These are phyloP conservation scores for Saccharomyces hybrid DNA, from an alignment of 1,139 yeast species.

Conservation along the genomic window DNA sequence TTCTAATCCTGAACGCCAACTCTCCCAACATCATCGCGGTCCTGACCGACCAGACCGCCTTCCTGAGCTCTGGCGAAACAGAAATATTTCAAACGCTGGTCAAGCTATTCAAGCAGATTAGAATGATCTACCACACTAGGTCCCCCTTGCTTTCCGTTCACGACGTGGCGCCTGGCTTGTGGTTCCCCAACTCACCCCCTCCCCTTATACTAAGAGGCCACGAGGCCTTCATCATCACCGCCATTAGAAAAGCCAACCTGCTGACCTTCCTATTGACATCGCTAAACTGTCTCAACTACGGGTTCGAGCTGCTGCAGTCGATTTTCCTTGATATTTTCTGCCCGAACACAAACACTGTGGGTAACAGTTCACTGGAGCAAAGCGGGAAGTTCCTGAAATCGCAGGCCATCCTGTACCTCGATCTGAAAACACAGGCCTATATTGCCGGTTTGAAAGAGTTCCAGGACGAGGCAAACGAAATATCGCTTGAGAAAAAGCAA, in stretches of 20 bases:
- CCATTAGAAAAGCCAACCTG: conserved; percentile 74
- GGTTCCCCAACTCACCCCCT: conserved; percentile 56
- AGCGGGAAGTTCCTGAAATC: conserved; percentile 57
- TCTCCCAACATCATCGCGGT: conserved; percentile 23
- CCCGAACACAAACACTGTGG: conserved; percentile 39
- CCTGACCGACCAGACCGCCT: conserved; percentile 15
- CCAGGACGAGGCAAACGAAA: conserved; percentile 36
- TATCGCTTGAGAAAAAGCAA: conserved; percentile 38
- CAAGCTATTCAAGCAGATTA: conserved; percentile 67
- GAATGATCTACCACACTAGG: conserved; percentile 52
- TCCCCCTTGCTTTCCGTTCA: conserved; percentile 53
- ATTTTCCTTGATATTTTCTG: conserved; percentile 78
- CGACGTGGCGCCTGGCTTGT: conserved; percentile 51
- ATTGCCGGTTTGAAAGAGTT: conserved; percentile 78
- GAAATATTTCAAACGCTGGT: conserved; percentile 67
- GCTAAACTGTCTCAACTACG: conserved; percentile 75
- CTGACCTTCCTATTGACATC: conserved; percentile 84
- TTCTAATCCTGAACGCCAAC: conserved; percentile 23
- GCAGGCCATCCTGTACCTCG: conserved; percentile 72
- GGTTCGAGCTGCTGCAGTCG: conserved; percentile 78
- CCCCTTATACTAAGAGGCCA: conserved; percentile 51
- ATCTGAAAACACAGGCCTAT: conserved; percentile 89
- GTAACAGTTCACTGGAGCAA: conserved; percentile 13
- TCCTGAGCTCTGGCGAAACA: conserved; percentile 41
- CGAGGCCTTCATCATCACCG: conserved; percentile 53